Conservation (phyloP, 345 rosid species). For the Acer yangbiense region DNA sequence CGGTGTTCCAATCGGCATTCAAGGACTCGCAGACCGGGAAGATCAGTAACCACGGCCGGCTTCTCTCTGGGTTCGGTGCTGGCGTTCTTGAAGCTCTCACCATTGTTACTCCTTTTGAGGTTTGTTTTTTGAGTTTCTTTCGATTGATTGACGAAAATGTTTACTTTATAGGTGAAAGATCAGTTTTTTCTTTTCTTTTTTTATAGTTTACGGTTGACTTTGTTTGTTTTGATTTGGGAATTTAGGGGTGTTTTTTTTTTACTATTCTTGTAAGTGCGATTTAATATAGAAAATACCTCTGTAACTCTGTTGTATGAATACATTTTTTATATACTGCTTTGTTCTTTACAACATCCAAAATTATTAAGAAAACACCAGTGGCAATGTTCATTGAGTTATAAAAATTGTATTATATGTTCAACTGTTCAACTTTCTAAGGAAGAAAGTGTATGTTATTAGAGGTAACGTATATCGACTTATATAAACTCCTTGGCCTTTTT, state of each 20-base stretch:
- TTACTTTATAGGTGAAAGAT: neutral
- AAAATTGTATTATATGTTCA: neutral
- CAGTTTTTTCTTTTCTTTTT: neutral
- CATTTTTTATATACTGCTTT: neutral
- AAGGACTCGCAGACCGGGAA: conserved; percentile 81
- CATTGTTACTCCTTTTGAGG: conserved; percentile 97
- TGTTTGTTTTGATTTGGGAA: neutral
- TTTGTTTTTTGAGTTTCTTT: conserved; percentile 12
- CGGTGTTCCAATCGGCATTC: conserved; percentile 68
- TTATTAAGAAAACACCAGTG: neutral
- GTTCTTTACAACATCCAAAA: neutral
- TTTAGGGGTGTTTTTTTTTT: neutral
- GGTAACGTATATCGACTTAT: too few species aligned
- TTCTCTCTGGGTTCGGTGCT: conserved; percentile 88
- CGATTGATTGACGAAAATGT: neutral
- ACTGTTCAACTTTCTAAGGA: neutral
- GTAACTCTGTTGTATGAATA: neutral
- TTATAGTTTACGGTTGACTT: neutral
- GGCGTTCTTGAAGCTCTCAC: conserved; percentile 95
- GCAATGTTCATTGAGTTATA: neutral
- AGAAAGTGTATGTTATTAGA: neutral
- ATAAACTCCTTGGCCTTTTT: too few species aligned
- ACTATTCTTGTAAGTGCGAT: neutral
- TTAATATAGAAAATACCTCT: neutral
- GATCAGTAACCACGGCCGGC: conserved; percentile 56